These are phyloP conservation scores for Cladosporium sp. DNA, from an alignment of 2,329 filamentous ascomycete genomes.

Conservation along the genomic window DNA sequence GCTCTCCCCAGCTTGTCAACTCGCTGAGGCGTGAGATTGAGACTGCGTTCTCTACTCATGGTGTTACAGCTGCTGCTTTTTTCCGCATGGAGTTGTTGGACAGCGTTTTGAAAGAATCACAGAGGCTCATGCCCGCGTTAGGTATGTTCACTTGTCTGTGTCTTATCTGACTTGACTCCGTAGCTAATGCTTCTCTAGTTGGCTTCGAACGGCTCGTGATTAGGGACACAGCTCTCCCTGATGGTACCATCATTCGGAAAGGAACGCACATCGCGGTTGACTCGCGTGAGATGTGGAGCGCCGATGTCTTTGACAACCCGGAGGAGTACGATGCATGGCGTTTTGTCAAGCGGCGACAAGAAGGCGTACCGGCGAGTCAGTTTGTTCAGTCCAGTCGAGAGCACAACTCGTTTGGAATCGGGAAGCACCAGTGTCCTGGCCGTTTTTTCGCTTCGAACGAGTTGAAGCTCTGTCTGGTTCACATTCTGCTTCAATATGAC, in stretches of 20 bases:
- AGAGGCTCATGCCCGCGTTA: neutral
- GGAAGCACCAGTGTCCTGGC: constrained; percentile 24
- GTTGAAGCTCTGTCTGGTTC: constrained; percentile 16
- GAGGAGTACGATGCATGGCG: neutral
- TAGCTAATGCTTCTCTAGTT: no score
- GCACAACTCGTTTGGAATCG: constrained; percentile 20
- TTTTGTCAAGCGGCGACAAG: neutral
- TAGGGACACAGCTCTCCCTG: no score
- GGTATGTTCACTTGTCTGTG: no score
- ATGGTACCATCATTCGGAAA: no score
- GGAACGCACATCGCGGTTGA: no score
- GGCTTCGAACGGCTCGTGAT: no score
- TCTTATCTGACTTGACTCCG: no score
- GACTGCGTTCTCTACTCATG: constrained; percentile 17
- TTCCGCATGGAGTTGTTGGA: constrained; percentile 29
- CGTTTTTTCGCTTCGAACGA: constrained; percentile 24
- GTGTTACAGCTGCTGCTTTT: constrained; percentile 23
- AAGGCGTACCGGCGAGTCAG: neutral
- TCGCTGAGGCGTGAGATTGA: constrained; percentile 25
- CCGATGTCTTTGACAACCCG: no score
- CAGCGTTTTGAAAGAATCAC: constrained; percentile 28
- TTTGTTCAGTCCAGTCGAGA: neutral
- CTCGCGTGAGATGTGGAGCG: no score
- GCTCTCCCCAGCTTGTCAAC: constrained; percentile 21
- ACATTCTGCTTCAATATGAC: neutral